Base-by-base conservation (phyloP, 1,284 basidiomycete genomes). In the Moniliophthora roreri region DNA sequence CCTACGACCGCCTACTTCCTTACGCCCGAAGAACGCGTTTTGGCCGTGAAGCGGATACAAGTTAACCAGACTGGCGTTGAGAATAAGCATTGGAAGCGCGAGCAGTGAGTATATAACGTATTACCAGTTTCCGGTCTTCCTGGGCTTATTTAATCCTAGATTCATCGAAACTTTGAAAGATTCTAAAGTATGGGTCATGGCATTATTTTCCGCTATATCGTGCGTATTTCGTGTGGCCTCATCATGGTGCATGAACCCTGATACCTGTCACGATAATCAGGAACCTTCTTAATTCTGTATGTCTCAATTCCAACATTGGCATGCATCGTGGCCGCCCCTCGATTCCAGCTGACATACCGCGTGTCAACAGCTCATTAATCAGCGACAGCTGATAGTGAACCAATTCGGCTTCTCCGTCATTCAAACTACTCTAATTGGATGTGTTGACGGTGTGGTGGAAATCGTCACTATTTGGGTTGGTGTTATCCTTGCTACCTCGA, bases 31-130 rank as follows among this genome's bases (percentile, higher is more conserved):
- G 89, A 91, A 64, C 81, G 86, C 4, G 69, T 76, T 7, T 75
- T 80, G 52, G 89, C 85, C 16, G 76, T 91, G 3, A 75, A 79
- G 59, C 80, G 89, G 26, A 85, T 91, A 60, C 78, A 75, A 63
- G 70, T 68, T 48, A 90, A 90, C 63, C 88, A 90, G 67, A 72
- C 85, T 10, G 89, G 87, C 55, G 74, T 89, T 10, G 87, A 91
- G 69, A 90, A 89, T 67, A 90, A 91, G 64, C 75, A 74, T 42
- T 91, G 88, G 82, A 92, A 91, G 70, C 75, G 66, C 51, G 83
- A 89, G 39, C 89, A 92, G 84, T 88, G 54, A 58, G 82, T 34
- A n/a, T n/a, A n/a, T n/a, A n/a, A n/a, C n/a, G n/a, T n/a, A n/a
- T n/a, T n/a, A n/a, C n/a, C n/a, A n/a, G n/a, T n/a, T n/a, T n/a